Conservation (phyloP, 192 early-diverging fungal genomes). For the Coemansia sp. region DNA sequence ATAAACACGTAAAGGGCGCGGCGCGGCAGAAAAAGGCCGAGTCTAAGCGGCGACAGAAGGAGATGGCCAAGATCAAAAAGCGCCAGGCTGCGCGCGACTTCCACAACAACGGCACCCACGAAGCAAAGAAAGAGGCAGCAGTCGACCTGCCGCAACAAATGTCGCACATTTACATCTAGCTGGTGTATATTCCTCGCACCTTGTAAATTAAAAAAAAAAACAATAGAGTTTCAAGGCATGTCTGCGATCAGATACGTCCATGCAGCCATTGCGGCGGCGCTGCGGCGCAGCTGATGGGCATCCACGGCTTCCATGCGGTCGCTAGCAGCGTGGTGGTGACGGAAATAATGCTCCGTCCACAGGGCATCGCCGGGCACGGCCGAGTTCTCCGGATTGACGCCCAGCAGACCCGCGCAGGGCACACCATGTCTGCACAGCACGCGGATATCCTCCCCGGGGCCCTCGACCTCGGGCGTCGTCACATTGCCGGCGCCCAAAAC, state of each 20-base stretch:
- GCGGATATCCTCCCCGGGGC: constrained; percentile 55
- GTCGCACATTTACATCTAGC: constrained; percentile 9
- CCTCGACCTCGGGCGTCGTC: constrained; percentile 20
- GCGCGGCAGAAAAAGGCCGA: constrained; percentile 15
- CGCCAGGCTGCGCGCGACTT: constrained; percentile 7
- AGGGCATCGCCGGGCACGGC: constrained; percentile 27
- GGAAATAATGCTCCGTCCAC: constrained; percentile 57
- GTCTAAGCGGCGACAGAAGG: constrained; percentile 15
- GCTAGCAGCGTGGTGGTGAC: constrained; percentile 56
- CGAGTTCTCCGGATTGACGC: constrained; percentile 48
- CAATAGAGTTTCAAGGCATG: constrained; percentile 7
- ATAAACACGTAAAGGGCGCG: constrained; percentile 3
- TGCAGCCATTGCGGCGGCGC: constrained; percentile 58
- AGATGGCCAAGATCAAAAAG: constrained; percentile 21
- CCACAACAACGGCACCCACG: not conserved
- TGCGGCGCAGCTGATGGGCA: constrained; percentile 56
- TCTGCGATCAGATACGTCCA: constrained; percentile 61
- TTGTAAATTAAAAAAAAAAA: constrained; percentile 1
- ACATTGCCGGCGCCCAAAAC: constrained; percentile 47
- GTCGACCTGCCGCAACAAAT: not conserved
- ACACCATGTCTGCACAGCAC: constrained; percentile 57
- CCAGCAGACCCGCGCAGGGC: constrained; percentile 54
- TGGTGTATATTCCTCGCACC: not conserved
- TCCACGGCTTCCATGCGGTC: constrained; percentile 56
- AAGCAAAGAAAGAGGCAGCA: too few species aligned